Evolutionary conservation across 2,329 filamentous ascomycete species (phyloP).

Genomic region (Aspergillus ruber): DNA sequence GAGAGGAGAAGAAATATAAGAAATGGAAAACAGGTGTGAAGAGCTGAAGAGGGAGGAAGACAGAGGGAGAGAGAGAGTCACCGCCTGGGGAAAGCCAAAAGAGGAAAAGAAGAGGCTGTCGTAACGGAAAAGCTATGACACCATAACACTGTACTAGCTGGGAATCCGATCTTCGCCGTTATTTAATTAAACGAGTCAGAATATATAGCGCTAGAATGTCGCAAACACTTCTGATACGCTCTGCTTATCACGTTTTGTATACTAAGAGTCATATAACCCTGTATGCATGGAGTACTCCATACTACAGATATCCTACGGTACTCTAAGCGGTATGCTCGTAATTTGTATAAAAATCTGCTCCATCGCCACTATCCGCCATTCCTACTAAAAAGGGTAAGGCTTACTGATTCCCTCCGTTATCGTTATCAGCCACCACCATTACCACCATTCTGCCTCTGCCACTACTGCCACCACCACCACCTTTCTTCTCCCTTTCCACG

Average conservation of each 20-base stretch:
- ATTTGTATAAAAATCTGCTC: too few species aligned
- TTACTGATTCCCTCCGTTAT: not conserved
- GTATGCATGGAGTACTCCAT: not conserved
- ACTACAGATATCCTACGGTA: not conserved
- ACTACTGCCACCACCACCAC: not conserved
- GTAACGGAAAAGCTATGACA: too few species aligned
- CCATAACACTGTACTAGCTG: too few species aligned
- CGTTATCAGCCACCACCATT: not conserved
- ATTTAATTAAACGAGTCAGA: too few species aligned
- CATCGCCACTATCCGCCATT: too few species aligned
- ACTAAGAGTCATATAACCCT: not conserved
- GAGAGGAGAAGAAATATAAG: not conserved
- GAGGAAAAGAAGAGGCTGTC: not conserved
- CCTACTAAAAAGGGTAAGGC: not conserved
- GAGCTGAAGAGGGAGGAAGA: not conserved
- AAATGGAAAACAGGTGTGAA: not conserved
- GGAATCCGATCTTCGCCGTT: too few species aligned
- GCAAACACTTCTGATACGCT: too few species aligned
- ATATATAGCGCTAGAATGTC: too few species aligned
- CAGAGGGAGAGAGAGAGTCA: conserved; percentile 1
- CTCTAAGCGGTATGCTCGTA: too few species aligned
- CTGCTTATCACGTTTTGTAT: too few species aligned
- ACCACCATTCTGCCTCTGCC: not conserved
- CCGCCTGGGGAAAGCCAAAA: conserved; percentile 4
- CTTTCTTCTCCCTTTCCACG: too few species aligned